These are phyloP conservation scores for Panellus pusillus DNA, from an alignment of 768 basidiomycete genomes.

Conservation along the genomic window DNA sequence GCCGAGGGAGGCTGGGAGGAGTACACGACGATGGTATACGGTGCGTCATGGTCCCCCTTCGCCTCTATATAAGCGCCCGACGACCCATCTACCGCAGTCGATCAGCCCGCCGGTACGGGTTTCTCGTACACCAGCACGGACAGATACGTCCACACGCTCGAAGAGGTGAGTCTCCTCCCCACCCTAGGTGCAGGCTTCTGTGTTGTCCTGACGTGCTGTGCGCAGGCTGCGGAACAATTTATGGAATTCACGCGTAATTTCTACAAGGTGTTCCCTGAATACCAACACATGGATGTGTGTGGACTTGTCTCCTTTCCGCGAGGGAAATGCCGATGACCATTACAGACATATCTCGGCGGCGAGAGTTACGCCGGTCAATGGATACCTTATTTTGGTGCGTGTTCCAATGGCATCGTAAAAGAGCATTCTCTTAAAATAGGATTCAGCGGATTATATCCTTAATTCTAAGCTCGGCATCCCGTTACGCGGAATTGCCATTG, in stretches of 20 bases:
- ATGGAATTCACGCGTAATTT: slow-evolving; percentile 86
- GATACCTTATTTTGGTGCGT: slow-evolving; percentile 89
- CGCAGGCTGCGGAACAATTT: slow-evolving; percentile 73
- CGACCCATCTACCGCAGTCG: slow-evolving; percentile 55
- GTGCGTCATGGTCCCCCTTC: slow-evolving; percentile 57
- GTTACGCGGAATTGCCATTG: slow-evolving; percentile 83
- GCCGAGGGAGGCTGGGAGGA: slow-evolving; percentile 95
- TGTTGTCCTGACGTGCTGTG: neutral
- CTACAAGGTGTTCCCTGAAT: slow-evolving; percentile 90
- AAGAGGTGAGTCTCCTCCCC: slow-evolving; percentile 44
- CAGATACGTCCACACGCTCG: slow-evolving; percentile 78
- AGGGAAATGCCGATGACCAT: neutral
- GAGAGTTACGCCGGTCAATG: slow-evolving; percentile 98
- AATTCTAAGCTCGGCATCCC: slow-evolving; percentile 57
- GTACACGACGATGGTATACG: slow-evolving; percentile 89
- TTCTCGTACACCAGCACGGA: slow-evolving; percentile 89
- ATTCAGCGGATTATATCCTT: slow-evolving; percentile 74
- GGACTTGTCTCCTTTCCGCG: neutral
- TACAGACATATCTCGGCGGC: slow-evolving; percentile 90
- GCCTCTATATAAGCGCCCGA: neutral
- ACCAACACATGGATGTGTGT: slow-evolving; percentile 77
- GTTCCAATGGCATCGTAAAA: neutral
- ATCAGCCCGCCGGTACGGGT: slow-evolving; percentile 97
- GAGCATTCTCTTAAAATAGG: neutral
- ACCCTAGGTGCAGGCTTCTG: neutral